Conservation (phyloP, 78 protist species). For the Dictyostelium firmibasis region DNA sequence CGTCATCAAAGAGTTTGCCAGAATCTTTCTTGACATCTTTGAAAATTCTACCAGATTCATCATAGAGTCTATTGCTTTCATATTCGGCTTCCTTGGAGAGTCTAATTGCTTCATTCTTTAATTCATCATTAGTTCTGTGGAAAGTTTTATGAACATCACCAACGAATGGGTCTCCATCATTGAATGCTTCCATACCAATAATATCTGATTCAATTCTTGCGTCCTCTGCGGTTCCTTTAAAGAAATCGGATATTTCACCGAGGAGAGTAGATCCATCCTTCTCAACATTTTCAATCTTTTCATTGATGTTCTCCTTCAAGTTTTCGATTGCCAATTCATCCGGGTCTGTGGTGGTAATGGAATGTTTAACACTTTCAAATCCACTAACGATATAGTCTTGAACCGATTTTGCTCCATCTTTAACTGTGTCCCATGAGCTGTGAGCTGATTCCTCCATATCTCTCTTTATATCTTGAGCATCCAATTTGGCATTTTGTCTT, state of each 20-base stretch:
- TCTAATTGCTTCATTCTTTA: not conserved
- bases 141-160: not conserved
- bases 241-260: constrained; percentile 1
- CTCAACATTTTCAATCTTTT: not conserved
- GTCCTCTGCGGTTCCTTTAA: constrained; percentile 3
- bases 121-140: not conserved
- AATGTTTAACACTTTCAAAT: not conserved
- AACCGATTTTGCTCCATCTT: not conserved
- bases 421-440: not conserved
- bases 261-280: not conserved
- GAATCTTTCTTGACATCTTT: not conserved
- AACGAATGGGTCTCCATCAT: not conserved
- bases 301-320: not conserved
- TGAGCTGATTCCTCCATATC: not conserved
- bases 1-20: not conserved
- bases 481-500: not conserved
- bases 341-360: not conserved
- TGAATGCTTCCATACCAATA: not conserved
- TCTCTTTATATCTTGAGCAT: not conserved
- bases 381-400: constrained; percentile 3
- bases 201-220: not conserved
- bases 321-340: not conserved
- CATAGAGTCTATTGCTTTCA: not conserved
- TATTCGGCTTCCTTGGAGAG: not conserved
- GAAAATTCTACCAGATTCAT: not conserved